phyloP scores from a whole-genome alignment of 768 basidiomycete genomes.

The Paxillus ammoniavirescens region DNA sequence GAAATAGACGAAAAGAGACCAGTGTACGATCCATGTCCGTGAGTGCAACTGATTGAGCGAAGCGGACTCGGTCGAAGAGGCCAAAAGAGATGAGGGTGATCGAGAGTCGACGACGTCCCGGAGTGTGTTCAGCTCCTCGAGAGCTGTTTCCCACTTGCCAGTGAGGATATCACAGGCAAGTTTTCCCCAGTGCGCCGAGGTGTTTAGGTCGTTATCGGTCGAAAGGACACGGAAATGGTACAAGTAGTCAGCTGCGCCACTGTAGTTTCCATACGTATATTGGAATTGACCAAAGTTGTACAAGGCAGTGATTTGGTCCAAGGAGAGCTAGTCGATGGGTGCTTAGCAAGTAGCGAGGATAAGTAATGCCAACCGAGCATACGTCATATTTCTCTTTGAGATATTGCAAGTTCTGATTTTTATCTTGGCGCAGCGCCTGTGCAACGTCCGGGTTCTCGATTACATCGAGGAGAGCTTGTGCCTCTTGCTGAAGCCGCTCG shows the following conservation, averaged over 20 bases:
- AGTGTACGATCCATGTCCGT: constrained; percentile 94
- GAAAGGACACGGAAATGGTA: constrained; percentile 99
- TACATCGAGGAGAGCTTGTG: constrained; percentile 89
- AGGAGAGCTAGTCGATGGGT: constrained; percentile 62
- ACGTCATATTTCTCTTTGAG: constrained; percentile 92
- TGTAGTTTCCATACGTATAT: constrained; percentile 98
- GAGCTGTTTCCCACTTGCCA: constrained; percentile 92
- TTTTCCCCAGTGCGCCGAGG: constrained; percentile 98
- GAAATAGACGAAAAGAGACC: constrained; percentile 98
- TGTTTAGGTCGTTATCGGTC: constrained; percentile 88
- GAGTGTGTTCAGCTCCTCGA: constrained; percentile 94
- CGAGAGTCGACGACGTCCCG: constrained; percentile 89
- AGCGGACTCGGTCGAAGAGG: constrained; percentile 53
- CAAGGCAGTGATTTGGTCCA: constrained; percentile 92
- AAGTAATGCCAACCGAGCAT: constrained; percentile 25
- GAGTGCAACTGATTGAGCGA: constrained; percentile 88
- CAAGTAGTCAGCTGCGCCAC: constrained; percentile 93
- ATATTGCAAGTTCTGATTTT: constrained; percentile 93
- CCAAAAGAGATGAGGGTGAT: constrained; percentile 48
- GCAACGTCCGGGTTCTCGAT: constrained; percentile 98
- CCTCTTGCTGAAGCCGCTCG: constrained; percentile 83
- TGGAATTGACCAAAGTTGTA: constrained; percentile 99
- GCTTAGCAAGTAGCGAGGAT: constrained; percentile 4
- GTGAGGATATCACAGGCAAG: constrained; percentile 94
- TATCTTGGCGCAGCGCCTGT: constrained; percentile 91